Conservation (phyloP, 129 eudicot species). For the Saposhnikovia divaricata region DNA sequence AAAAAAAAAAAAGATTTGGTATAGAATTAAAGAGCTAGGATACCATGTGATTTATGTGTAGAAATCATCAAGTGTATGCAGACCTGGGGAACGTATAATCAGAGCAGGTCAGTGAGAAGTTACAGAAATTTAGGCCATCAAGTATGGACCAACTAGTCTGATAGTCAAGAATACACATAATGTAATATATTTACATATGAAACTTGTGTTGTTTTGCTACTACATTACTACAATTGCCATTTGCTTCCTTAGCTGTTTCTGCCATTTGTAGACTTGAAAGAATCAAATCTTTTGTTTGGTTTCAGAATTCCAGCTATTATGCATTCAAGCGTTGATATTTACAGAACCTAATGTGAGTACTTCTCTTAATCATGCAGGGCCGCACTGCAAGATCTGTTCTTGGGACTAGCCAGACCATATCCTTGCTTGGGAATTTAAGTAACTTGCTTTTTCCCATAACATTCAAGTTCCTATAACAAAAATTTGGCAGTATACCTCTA, state of each 20-base stretch:
- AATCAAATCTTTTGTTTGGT: not conserved
- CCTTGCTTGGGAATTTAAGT: conserved; percentile 9
- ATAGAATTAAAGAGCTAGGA: not conserved
- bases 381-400: not conserved
- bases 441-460: not conserved
- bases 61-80: not conserved
- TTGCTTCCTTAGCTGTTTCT: conserved; percentile 1
- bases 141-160: not conserved
- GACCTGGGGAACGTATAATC: not conserved
- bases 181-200: not conserved
- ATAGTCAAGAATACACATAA: not conserved
- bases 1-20: not conserved
- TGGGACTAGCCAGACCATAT: not conserved
- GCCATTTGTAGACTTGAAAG: not conserved
- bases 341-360: not conserved
- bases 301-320: not conserved
- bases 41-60: not conserved
- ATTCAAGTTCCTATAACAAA: not conserved
- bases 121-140: not conserved
- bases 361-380: not conserved
- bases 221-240: not conserved
- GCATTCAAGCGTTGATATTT: not conserved
- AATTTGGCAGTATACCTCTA: not conserved
- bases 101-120: conserved; percentile 1
- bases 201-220: not conserved